phyloP scores from a whole-genome alignment of 495 filamentous ascomycete genomes.

The Neurospora pannonica region DNA sequence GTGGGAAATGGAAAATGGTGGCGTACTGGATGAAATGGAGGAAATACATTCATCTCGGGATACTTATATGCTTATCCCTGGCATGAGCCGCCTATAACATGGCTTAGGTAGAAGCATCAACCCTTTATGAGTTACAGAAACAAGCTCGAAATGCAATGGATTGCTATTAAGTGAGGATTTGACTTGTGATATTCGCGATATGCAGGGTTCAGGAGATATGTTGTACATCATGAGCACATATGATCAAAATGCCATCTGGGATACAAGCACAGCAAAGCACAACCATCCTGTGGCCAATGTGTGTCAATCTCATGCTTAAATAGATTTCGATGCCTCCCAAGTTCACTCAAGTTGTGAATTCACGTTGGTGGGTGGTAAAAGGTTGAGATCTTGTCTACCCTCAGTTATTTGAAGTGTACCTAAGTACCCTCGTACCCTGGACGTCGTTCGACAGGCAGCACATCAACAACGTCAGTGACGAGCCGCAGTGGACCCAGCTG shows the following conservation, averaged over 20 bases:
- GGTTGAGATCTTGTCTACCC: background rate
- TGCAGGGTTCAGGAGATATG: background rate
- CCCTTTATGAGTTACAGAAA: background rate
- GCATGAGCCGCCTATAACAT: background rate
- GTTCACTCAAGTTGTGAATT: background rate
- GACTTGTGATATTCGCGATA: background rate
- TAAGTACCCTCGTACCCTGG: background rate
- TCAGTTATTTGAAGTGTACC: background rate
- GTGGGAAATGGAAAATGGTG: background rate
- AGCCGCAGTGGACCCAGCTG: constrained; percentile 9
- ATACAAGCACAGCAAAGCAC: background rate
- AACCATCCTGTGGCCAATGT: background rate
- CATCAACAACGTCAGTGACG: constrained; percentile 28
- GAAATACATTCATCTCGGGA: background rate
- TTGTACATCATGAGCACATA: background rate
- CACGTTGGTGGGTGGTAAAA: background rate
- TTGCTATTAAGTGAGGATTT: background rate
- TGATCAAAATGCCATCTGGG: background rate
- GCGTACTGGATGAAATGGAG: background rate
- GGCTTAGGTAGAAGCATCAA: background rate
- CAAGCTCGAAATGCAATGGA: background rate
- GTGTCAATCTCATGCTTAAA: too few relatives aligned
- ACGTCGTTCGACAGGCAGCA: constrained; percentile 19
- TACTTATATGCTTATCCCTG: background rate
- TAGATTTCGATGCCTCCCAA: too few relatives aligned